Evolutionary conservation across 1,284 basidiomycete species (phyloP).

Genomic region (Pyrrhoderma lamaoense): DNA sequence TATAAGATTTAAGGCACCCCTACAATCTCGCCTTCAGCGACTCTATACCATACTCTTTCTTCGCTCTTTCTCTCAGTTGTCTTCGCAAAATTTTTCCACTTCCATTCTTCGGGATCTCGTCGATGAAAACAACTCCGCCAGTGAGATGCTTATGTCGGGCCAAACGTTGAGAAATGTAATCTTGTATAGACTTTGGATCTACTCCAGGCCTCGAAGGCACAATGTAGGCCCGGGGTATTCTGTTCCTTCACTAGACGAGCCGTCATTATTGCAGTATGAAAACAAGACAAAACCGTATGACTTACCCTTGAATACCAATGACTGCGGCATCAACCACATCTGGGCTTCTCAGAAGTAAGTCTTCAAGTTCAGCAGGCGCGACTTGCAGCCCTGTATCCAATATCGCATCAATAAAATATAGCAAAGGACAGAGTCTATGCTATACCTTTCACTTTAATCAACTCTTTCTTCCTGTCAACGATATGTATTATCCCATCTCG

Average conservation of each 20-base stretch:
- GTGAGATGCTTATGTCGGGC: conserved; percentile 59
- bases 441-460: conserved; percentile 13
- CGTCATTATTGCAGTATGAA: conserved; percentile 22
- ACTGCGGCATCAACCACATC: conserved; percentile 68
- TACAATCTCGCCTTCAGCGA: too few species aligned
- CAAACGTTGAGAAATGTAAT: conserved; percentile 55
- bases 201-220: conserved; percentile 43
- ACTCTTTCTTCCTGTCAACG: conserved; percentile 60
- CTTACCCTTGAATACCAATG: conserved; percentile 66
- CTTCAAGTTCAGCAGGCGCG: conserved; percentile 77
- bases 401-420: neutral
- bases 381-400: conserved; percentile 37
- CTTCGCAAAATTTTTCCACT: conserved; percentile 66
- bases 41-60: conserved; percentile 19
- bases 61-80: conserved; percentile 51
- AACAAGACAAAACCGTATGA: conserved; percentile 37
- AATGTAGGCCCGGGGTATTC: conserved; percentile 54
- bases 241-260: conserved; percentile 26
- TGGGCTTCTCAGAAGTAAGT: conserved; percentile 62
- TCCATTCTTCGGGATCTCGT: conserved; percentile 63
- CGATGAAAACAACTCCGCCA: conserved; percentile 53
- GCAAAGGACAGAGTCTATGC: neutral
- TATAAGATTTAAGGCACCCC: too few species aligned
- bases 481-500: conserved; percentile 57
- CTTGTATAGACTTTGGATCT: conserved; percentile 25